Base-by-base conservation (phyloP, 2,329 filamentous ascomycete species). In the Monilinia polystroma region DNA sequence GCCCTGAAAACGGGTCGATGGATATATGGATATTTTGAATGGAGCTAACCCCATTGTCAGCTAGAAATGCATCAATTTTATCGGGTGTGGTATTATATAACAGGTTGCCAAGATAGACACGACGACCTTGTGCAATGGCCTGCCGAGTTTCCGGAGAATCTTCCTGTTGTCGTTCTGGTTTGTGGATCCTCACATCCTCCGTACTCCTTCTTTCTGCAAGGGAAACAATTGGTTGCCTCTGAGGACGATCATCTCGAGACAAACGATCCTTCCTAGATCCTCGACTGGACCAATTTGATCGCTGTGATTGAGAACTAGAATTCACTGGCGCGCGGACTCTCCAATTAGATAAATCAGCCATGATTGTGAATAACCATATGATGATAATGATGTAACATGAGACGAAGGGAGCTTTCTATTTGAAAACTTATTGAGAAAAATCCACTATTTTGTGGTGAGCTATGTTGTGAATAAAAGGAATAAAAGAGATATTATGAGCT, bases 281-380 rank as follows among this genome's bases (percentile, higher is more conserved):
- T 47, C 29, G 52, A 20, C 8, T 47, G 11, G 38, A 35, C 38
- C 52, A 32, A 2, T 47, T 35, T 26, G 41, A 32, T 23, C 20
- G 26, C 47, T 20, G 29, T 18, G 62, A 10, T 14, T 26, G 51
- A 18, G 58, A 18, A 5, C 1, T 38, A 26, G 45, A 38, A 5
- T 64, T 10, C 10, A 32, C 52, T 20, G 62, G 29, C 0, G 41
- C 38, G 29, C 62, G 52, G n/a, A 47, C 26, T 26, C 52, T 55
- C 62, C 62, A 57, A 18, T 64, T 64, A 11, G 26, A 55, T 38
- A 41, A 64, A 35, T 57, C 53, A 7, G 62, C 11, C 52, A 64
- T 64, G 38, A 18, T 51, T 20, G 14, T 38, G 4, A 23, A 23
- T 26, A 26, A 26, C 26, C 11, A 52, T 52, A 51, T 12, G 49